These are phyloP conservation scores for Potentilla sterilis DNA, from an alignment of 306 rosid genomes.

Conservation along the genomic window DNA sequence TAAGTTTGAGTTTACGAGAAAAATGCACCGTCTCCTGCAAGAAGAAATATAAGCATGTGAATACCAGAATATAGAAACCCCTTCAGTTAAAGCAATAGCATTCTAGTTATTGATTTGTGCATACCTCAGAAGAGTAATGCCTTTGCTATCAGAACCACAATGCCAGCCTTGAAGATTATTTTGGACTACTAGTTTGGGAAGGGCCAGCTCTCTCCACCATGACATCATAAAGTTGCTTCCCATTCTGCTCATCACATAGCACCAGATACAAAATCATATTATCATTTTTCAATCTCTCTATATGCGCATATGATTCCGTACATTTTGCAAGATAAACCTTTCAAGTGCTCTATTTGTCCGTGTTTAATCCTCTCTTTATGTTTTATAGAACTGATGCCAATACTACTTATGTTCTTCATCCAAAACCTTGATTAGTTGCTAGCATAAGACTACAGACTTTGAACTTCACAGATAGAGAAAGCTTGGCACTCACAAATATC, in stretches of 20 bases:
- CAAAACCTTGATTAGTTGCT: slow-evolving; percentile 5
- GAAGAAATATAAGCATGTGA: background rate
- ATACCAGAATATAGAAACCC: background rate
- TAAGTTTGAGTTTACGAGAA: background rate
- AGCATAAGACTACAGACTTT: background rate
- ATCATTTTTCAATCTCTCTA: background rate
- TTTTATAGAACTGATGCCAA: background rate
- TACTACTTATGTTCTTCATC: background rate
- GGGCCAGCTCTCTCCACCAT: slow-evolving; percentile 98
- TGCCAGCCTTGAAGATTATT: slow-evolving; percentile 24
- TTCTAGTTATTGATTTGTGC: background rate
- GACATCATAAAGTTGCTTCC: slow-evolving; percentile 81
- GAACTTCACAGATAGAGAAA: background rate
- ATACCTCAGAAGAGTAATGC: background rate
- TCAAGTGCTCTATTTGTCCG: background rate
- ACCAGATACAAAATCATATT: background rate
- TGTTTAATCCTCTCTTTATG: background rate
- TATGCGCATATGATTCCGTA: too few relatives aligned
- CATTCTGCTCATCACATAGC: slow-evolving; percentile 59
- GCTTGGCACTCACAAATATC: slow-evolving; percentile 57
- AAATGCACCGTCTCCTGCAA: background rate
- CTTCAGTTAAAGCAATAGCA: background rate
- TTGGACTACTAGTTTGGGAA: slow-evolving; percentile 77
- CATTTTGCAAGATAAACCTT: background rate
- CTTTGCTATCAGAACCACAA: slow-evolving; percentile 11